phyloP scores from a whole-genome alignment of 164 flowering plant species.

The Vitis rotundifolia region DNA sequence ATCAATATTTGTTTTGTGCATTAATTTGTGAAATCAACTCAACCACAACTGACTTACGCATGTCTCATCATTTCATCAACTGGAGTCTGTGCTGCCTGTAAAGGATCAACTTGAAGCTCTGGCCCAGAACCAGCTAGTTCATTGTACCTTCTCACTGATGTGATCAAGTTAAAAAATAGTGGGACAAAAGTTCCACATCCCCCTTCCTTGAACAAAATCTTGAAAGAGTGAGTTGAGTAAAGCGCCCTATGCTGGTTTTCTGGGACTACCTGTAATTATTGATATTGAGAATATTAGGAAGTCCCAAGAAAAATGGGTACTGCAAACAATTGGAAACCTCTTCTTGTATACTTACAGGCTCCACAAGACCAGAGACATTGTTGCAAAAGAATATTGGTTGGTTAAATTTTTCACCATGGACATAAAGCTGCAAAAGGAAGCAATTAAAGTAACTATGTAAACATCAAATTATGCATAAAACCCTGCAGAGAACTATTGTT shows the following conservation, averaged over 20 bases:
- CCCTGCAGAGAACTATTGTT: too few relatives aligned
- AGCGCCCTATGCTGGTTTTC: constrained; percentile 77
- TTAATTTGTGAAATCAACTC: background rate
- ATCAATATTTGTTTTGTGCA: background rate
- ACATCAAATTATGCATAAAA: background rate
- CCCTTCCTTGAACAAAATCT: constrained; percentile 95
- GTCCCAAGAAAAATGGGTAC: background rate
- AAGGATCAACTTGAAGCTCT: constrained; percentile 64
- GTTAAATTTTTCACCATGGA: constrained; percentile 78
- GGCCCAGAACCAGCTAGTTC: constrained; percentile 34
- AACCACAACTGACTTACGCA: constrained; percentile 60
- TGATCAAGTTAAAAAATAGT: constrained; percentile 73
- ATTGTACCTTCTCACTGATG: constrained; percentile 72
- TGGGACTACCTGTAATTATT: constrained; percentile 73
- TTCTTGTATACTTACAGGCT: constrained; percentile 68
- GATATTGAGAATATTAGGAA: background rate
- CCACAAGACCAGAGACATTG: constrained; percentile 94
- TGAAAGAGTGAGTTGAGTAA: constrained; percentile 86
- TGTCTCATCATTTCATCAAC: constrained; percentile 99
- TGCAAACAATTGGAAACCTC: background rate
- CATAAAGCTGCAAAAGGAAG: constrained; percentile 58
- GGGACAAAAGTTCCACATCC: constrained; percentile 98
- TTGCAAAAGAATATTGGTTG: constrained; percentile 96
- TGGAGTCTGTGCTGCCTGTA: constrained; percentile 89
- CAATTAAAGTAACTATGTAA: constrained; percentile 5